Conservation (phyloP, 495 filamentous ascomycete species). For the Usnea hakonensis region DNA sequence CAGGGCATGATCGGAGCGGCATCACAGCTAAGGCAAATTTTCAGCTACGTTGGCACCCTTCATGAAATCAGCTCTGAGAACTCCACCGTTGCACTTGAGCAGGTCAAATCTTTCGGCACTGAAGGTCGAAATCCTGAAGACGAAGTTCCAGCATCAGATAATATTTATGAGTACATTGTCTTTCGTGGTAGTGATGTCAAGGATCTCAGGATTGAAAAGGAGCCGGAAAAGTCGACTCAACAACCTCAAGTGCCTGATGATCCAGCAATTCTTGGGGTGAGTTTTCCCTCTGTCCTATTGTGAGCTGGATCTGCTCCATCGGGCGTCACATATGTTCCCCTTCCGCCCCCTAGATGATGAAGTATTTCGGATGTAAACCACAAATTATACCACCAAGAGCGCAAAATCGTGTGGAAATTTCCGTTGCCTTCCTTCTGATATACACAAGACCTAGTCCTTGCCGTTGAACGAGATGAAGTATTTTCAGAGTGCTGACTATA, state of each 20-base stretch:
- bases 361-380: constrained; percentile 75
- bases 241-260: constrained; percentile 78
- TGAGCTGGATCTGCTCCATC: constrained; percentile 2
- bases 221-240: constrained; percentile 58
- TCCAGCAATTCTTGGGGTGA: constrained; percentile 94
- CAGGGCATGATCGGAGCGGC: constrained; percentile 12
- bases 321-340: constrained; percentile 11
- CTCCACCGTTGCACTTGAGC: constrained; percentile 91
- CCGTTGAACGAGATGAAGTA: neutral
- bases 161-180: constrained; percentile 97
- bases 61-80: constrained; percentile 97
- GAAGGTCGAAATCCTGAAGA: constrained; percentile 80
- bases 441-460: neutral
- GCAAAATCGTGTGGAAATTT: constrained; percentile 94
- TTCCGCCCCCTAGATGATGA: constrained; percentile 55
- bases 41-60: constrained; percentile 87
- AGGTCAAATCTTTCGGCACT: constrained; percentile 86
- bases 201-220: constrained; percentile 84
- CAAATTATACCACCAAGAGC: constrained; percentile 67
- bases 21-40: constrained; percentile 27
- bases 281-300: constrained; percentile 32
- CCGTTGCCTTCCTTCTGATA: constrained; percentile 99
- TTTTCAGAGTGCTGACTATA: constrained; percentile 3
- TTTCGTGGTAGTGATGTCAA: constrained; percentile 99
- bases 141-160: constrained; percentile 71